Base-by-base conservation (phyloP, 2,329 filamentous ascomycete species). In the Thielaviopsis cerberus region DNA sequence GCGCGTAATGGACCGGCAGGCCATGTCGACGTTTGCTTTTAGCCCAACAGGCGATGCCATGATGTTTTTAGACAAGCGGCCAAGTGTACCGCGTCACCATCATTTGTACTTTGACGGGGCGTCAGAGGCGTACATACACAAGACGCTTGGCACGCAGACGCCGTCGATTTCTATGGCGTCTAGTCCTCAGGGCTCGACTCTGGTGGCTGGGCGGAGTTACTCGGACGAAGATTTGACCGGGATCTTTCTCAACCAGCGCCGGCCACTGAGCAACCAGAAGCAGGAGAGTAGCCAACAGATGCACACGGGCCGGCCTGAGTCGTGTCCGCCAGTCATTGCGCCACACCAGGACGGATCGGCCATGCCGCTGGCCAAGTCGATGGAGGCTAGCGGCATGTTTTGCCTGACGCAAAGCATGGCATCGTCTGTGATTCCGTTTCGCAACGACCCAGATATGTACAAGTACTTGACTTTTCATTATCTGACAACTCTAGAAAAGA, bases 191-290 rank as follows among this genome's bases (percentile, higher is more conserved):
- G 71, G 72, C 0, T 74, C 74, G 4, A 72, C 75, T 64, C 68
- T 81, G 23, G 79, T 76, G 63, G 72, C 77, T 57, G 82, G 78
- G 63, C 74, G 75, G 52, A 83, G 80, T 63, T 80, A 83, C 62
- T 84, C 81, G 0, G 81, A 84, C 64, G 81, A 83, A 62, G 81
- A 84, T 55, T 77, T 78, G 0, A 71, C 82, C 5, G 77, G 76
- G 2, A 81, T 73, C 61, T 83, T 84, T 64, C 67, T 83, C 1
- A 61, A 61, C 22, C 56, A 51, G 45, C 52, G 24, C 53, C 59
- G 17, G 26, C 41, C 62, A 17, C 65, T 69, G 50, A 69, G 73
- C 60, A 45, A 23, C 10, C 58, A 53, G 23, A 54, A 75, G 72
- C 62, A 68, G 69, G 48, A 73, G 76, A 54, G 70, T 74, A 11